Evolutionary conservation across 2,329 filamentous ascomycete genomes (phyloP).

Genomic region (Trichoderma aggressivum): DNA sequence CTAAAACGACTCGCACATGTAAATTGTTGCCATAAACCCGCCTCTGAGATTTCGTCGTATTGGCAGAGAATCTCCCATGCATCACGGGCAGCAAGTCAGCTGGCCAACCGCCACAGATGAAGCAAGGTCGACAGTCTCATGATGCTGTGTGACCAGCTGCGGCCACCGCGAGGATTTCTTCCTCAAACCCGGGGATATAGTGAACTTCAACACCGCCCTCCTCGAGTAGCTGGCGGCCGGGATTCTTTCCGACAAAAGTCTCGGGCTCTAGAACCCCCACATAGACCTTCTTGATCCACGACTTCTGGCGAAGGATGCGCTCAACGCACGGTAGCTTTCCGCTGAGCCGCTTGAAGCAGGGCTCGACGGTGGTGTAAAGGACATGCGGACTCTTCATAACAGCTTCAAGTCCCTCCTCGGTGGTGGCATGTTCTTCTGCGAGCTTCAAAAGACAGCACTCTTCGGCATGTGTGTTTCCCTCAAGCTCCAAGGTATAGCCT

Average conservation of each 20-base stretch:
- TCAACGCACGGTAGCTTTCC: slow-evolving; percentile 77
- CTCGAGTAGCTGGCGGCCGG: slow-evolving; percentile 66
- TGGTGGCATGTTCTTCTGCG: slow-evolving; percentile 43
- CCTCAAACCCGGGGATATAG: slow-evolving; percentile 71
- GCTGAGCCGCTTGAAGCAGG: slow-evolving; percentile 70
- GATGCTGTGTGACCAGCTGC: slow-evolving; percentile 66
- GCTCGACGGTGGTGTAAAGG: slow-evolving; percentile 93
- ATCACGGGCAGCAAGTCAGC: neutral
- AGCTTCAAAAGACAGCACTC: slow-evolving; percentile 85
- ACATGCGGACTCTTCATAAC: slow-evolving; percentile 34
- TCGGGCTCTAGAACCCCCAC: slow-evolving; percentile 86
- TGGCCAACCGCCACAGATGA: neutral
- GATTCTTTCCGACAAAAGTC: slow-evolving; percentile 82
- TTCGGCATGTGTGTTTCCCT: slow-evolving; percentile 94
- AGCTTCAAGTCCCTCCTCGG: slow-evolving; percentile 54
- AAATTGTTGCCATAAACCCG: neutral
- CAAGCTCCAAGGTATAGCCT: slow-evolving; percentile 86
- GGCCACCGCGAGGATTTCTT: slow-evolving; percentile 76
- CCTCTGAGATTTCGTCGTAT: neutral
- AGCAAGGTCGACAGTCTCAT: neutral
- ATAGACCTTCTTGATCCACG: slow-evolving; percentile 72
- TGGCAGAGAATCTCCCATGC: neutral
- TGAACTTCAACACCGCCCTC: slow-evolving; percentile 71
- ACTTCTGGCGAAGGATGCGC: slow-evolving; percentile 63
- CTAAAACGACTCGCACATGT: neutral